Evolutionary conservation across 257 asterid species (phyloP), one percentile per base, ranked within the genome.

Genomic region (Avicennia marina): DNA sequence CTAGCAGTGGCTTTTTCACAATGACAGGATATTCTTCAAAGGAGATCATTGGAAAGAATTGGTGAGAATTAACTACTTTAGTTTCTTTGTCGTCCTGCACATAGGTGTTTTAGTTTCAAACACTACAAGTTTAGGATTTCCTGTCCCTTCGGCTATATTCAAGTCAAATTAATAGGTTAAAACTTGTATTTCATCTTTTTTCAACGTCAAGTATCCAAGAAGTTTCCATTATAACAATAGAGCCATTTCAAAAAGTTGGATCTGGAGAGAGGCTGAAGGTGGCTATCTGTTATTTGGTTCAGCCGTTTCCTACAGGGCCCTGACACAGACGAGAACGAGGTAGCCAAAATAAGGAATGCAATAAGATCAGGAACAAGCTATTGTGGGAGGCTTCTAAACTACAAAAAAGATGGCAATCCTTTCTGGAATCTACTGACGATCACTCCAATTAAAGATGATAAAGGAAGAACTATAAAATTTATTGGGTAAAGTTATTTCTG

Each of bases 281-380:
- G 41, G 54, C 27, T 46, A 34, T 63, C 10, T 55, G 56, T 80
- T 73, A 43, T 77, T 75, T 64, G 67, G 71, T 78, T 73, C 81
- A 93, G 98, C 75, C 98, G 98, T 42, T 93, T 93, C 79, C 69
- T 93, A 66, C 98, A 93, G 81, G 98, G 98, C 41, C 82, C 85
- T 4, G 97, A 82, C 11, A 93, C 98, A 17, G 97, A 93, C 71
- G 80, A 53, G 78, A 66, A 75, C 1, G 98, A 93, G 79, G 97
- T 93, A 12, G 95, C 44, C 6, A 93, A 84, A 71, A 84, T 93
- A 44, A 63, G 97, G 53, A 64, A 38, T 6, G 95, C 98, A 4
- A 66, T 78, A 36, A 81, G 34, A 77, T 67, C 83, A 3, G 98
- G 98, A 38, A 68, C 64, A 21, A 86, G 95, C 81, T 93, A 85